Evolutionary conservation across 2,329 filamentous ascomycete genomes (phyloP).

Genomic region (Keithomyces neogunnii): DNA sequence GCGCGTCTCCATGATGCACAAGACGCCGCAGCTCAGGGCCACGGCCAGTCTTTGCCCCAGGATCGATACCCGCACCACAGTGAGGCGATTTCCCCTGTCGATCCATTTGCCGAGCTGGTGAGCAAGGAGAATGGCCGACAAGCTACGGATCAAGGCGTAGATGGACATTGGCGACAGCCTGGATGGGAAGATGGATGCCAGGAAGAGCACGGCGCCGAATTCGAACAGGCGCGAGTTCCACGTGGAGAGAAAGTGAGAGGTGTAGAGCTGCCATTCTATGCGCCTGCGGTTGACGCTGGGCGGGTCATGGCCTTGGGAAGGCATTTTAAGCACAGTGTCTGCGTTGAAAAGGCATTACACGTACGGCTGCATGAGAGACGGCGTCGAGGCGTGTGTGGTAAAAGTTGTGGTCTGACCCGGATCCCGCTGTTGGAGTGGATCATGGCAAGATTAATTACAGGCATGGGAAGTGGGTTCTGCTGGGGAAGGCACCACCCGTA

Average conservation of each 20-base stretch:
- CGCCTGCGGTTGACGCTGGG: neutral
- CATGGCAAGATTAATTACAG: no score
- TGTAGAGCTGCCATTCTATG: conserved; percentile 32
- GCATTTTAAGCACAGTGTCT: no score
- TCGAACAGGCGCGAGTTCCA: conserved; percentile 59
- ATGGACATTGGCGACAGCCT: conserved; percentile 59
- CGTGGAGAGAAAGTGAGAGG: conserved; percentile 53
- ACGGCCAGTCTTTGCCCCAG: conserved; percentile 34
- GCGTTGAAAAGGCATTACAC: no score
- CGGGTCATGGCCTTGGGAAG: no score
- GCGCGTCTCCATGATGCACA: conserved; percentile 22
- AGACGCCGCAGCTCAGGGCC: conserved; percentile 36
- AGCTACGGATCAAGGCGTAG: conserved; percentile 56
- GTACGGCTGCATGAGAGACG: no score
- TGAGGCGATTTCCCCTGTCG: conserved; percentile 44
- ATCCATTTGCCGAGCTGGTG: conserved; percentile 50
- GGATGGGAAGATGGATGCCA: conserved; percentile 44
- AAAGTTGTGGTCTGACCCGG: no score
- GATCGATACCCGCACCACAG: conserved; percentile 42
- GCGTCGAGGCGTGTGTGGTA: no score
- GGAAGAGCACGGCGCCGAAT: conserved; percentile 51
- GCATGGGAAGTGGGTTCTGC: no score
- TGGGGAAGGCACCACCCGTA: no score
- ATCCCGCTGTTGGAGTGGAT: no score
- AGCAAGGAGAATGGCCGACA: conserved; percentile 49